Percentiles rank a stretch among this genome's conserved stretches.
These are phyloP conservation scores for Lodderomyces oxycetoniae DNA, from an alignment of 1,139 yeast genomes.

Conservation along the genomic window DNA sequence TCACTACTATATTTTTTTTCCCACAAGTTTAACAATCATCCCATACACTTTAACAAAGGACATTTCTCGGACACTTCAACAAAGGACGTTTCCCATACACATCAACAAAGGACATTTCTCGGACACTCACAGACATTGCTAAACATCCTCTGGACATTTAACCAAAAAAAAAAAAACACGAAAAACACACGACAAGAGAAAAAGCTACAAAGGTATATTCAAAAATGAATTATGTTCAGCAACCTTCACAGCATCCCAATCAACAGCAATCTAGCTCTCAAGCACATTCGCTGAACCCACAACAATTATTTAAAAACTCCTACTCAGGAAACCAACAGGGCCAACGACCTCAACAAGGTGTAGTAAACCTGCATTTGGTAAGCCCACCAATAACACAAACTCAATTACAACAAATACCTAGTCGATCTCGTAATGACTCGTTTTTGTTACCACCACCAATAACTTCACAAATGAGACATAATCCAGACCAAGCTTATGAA, in stretches of 20 bases:
- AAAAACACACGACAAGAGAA: background rate
- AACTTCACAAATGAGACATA: constrained; percentile 15
- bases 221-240: constrained; percentile 3
- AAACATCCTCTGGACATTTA: background rate
- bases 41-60: too few relatives aligned
- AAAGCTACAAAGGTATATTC: background rate
- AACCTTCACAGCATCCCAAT: background rate
- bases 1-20: too few relatives aligned
- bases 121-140: background rate
- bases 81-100: too few relatives aligned
- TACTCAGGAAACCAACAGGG: constrained; percentile 2
- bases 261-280: constrained; percentile 4
- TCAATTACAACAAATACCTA: constrained; percentile 8
- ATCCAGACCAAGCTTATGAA: constrained; percentile 11
- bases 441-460: constrained; percentile 31
- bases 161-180: background rate
- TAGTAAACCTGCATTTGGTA: background rate
- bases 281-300: constrained; percentile 5
- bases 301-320: constrained; percentile 1
- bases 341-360: too few relatives aligned
- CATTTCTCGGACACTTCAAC: too few relatives aligned
- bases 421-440: constrained; percentile 28
- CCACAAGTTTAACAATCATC: too few relatives aligned
- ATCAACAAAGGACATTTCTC: too few relatives aligned
- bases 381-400: constrained; percentile 6